Base-by-base conservation (phyloP, 371 early-diverging fungal genomes). In the Mucor plumbeus region DNA sequence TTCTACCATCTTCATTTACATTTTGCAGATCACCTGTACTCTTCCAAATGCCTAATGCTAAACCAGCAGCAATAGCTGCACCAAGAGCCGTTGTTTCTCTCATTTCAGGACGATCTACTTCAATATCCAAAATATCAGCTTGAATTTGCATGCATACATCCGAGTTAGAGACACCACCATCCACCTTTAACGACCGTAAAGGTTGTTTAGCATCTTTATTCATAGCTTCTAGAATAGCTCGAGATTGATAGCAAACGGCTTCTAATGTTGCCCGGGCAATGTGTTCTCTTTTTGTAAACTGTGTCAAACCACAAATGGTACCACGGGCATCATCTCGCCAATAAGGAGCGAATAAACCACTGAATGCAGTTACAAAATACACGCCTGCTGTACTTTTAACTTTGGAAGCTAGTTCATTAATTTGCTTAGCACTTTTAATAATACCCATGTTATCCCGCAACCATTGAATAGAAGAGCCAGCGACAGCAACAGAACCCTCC, bases 301-400 rank as follows among this genome's bases (percentile, higher is more conserved):
- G 93, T 0, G 97, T 95, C 61, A 98, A 74, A 7, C 98, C 98
- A 64, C 93, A 87, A 48, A 98, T 91, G 53, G 89, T 86, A 17
- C 97, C 97, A 19, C 95, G 89, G 4, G 96, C 97, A 79, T 96
- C 96, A 55, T 89, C 87, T 19, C 94, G 85, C 98, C 97, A 97
- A 78, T 97, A 93, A 7, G 97, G 98, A 3, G 98, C 97, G 85
- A 95, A 96, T 26, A 97, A 86, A 0, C 98, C 97, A 31, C 90
- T 87, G 73, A 97, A 96, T 0, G 98, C 97, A 0, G 97, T 95
- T 50, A 97, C 96, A 85, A 97, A 98, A 78, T 95, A 94, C n/a
- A 96, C 94, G 36, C 94, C 97, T 31, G 91, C 94, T 26, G 90
- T 94, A 67, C 93, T 89, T n/a, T 81, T 68, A 7, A 93, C 95